A percentile compares a stretch with the other conserved stretches of the same genome.
Evolutionary conservation across 1,284 basidiomycete species (phyloP).

Genomic region (Cutaneotrichosporon cyanovorans): DNA sequence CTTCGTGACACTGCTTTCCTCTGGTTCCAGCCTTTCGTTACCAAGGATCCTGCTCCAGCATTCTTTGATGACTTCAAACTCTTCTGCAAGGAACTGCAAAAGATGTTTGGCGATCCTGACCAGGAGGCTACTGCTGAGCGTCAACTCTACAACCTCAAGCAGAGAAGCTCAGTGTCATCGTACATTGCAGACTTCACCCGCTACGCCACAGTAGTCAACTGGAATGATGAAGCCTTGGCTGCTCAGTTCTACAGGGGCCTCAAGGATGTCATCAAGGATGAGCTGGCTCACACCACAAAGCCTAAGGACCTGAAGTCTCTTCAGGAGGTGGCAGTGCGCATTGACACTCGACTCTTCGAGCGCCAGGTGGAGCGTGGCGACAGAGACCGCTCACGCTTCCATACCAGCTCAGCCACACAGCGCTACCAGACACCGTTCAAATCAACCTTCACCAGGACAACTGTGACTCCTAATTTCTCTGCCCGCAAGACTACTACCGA

Average conservation of each 20-base stretch:
- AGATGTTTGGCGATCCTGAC: slow-evolving; percentile 15
- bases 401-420: not conserved
- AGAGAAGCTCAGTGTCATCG: slow-evolving; percentile 10
- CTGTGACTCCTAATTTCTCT: not conserved
- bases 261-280: slow-evolving; percentile 15
- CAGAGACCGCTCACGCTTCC: not conserved
- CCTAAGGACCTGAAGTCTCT: slow-evolving; percentile 2
- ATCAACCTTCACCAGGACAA: not conserved
- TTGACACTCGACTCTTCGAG: slow-evolving; percentile 17
- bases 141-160: slow-evolving; percentile 9
- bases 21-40: slow-evolving; percentile 14
- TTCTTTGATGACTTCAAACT: slow-evolving; percentile 1
- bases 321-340: not conserved
- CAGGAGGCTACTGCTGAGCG: slow-evolving; percentile 9
- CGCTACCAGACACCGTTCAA: not conserved
- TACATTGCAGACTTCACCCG: slow-evolving; percentile 16
- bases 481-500: too few species aligned
- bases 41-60: not conserved
- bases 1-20: slow-evolving; percentile 17
- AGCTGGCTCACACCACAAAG: slow-evolving; percentile 3
- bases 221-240: slow-evolving; percentile 13
- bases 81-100: slow-evolving; percentile 8
- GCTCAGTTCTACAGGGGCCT: slow-evolving; percentile 20
- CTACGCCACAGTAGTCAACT: slow-evolving; percentile 7
- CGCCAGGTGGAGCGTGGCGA: slow-evolving; percentile 4